Base-by-base conservation (phyloP, 169 alveolate species). In the Amoebophrya sp. region DNA sequence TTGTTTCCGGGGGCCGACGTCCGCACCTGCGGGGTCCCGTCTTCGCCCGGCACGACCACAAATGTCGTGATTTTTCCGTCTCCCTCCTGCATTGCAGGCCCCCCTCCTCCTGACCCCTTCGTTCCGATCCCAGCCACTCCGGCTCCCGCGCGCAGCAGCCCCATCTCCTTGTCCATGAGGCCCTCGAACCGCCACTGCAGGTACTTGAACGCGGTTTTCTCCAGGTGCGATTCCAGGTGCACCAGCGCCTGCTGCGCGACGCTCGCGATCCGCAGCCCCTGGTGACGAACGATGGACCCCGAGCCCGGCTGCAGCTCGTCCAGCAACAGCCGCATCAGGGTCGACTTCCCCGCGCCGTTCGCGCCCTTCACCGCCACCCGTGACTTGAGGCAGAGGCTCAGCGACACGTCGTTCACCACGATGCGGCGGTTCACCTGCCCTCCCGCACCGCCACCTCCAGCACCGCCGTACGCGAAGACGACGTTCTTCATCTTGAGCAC, bases 291-390 rank as follows among this genome's bases (percentile, higher is more conserved):
- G 39, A 88, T 41, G 40, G 43, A 10, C 0, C 69, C 69, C 39
- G 78, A 42, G 41, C 7, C 0, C 29, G 90, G 78, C 90, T 88
- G 45, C 34, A 42, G 78, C 31, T 88, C 90, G 31, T 41, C 90
- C 38, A 58, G 45, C 15, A 88, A 58, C 15, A 88, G 70, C 78
- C 34, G 40, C 70, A 88, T 88, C 70, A 45, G 58, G 13, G 90
- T 88, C 45, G 78, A 38, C 90, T 88, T 88, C 0, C 90, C 90
- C 34, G 90, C 90, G 20, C 90, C 90, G 58, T 88, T 88, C 41
- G 90, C 70, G 23, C 90, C 90, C 1, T 41, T n/a, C 26, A 88
- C 90, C 7, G 90, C 69, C 2, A 88, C 90, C 39, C 90, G 78
- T 4, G 78, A 58, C 2, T 58, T 58, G 34, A 58, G 23, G 23